Evolutionary conservation across 2,329 filamentous ascomycete species (phyloP).

Genomic region (Cyanodermella asteris): DNA sequence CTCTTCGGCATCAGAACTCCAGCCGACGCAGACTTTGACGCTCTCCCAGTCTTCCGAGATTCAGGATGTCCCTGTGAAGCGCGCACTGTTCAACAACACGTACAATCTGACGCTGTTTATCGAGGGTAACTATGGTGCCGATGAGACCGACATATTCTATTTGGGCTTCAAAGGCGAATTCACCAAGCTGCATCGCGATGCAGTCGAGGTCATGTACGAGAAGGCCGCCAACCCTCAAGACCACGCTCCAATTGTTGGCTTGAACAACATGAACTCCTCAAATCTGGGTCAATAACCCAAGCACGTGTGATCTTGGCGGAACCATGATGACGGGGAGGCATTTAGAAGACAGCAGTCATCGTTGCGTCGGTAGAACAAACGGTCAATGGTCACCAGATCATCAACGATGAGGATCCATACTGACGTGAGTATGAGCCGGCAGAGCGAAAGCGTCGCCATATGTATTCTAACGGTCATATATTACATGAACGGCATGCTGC

Average conservation of each 20-base stretch:
- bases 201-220: constrained; percentile 76
- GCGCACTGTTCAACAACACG: constrained; percentile 76
- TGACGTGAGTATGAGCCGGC: too few relatives aligned
- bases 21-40: constrained; percentile 53
- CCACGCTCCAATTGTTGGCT: constrained; percentile 37
- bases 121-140: constrained; percentile 68
- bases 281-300: too few relatives aligned
- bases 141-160: constrained; percentile 59
- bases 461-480: too few relatives aligned
- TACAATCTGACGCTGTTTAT: constrained; percentile 69
- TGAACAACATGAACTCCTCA: too few relatives aligned
- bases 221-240: constrained; percentile 79
- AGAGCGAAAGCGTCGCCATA: too few relatives aligned
- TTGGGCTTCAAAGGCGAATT: constrained; percentile 88
- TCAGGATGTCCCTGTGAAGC: constrained; percentile 69
- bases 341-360: too few relatives aligned
- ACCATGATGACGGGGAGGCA: too few relatives aligned
- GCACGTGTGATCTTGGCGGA: too few relatives aligned
- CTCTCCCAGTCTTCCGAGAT: constrained; percentile 57
- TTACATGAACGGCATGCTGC: too few relatives aligned
- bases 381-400: too few relatives aligned
- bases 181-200: constrained; percentile 65
- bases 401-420: too few relatives aligned
- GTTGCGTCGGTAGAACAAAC: too few relatives aligned
- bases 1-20: constrained; percentile 42